phyloP scores from a whole-genome alignment of 2,329 filamentous ascomycete genomes.

The Arthrobotrys conoides region DNA sequence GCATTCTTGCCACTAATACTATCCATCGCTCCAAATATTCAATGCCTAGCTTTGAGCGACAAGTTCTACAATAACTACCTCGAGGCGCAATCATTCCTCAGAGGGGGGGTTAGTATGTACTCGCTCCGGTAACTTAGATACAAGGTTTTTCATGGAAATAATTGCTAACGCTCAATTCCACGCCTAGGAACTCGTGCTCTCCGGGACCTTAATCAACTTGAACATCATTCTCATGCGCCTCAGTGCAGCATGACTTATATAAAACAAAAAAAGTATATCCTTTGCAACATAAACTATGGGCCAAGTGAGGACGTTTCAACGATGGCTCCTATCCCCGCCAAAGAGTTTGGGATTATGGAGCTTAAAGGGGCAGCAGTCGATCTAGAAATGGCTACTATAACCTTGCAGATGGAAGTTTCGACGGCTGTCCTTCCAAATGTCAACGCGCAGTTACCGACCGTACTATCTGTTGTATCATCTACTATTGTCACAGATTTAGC shows the following conservation, averaged over 20 bases:
- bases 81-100: slow-evolving; percentile 32
- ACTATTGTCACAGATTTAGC: not conserved
- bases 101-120: slow-evolving; percentile 39
- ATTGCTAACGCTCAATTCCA: not conserved
- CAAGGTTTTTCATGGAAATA: not conserved
- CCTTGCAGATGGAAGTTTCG: not conserved
- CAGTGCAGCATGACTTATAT: not conserved
- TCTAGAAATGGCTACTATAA: not conserved
- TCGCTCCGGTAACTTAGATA: not conserved
- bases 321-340: not conserved
- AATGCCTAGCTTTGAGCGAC: slow-evolving; percentile 35
- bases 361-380: not conserved
- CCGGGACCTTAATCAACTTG: not conserved
- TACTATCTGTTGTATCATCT: not conserved
- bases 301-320: not conserved
- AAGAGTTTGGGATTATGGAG: not conserved
- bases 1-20: not conserved
- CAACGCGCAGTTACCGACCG: not conserved
- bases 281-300: not conserved
- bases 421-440: too few relatives aligned
- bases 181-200: not conserved
- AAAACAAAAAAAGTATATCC: not conserved
- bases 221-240: not conserved
- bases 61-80: slow-evolving; percentile 54
- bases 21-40: not conserved